Conservation (phyloP, 169 alveolate species). For the Eimeria praecox region DNA sequence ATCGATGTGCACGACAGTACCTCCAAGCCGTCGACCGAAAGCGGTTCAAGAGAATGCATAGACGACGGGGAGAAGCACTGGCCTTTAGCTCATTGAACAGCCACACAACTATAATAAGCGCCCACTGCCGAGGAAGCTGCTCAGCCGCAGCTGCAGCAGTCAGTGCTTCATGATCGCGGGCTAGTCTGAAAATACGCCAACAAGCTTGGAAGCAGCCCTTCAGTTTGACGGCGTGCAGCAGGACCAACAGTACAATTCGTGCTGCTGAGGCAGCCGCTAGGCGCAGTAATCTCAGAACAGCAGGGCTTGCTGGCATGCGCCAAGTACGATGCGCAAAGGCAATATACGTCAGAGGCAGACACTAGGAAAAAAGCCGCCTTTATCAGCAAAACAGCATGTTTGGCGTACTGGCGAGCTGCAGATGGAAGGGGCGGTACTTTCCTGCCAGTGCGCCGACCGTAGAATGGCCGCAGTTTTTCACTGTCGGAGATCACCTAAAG, state of each 20-base stretch:
- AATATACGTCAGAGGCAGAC: neutral
- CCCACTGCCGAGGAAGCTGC: slow-evolving; percentile 74
- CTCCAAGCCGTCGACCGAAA: slow-evolving; percentile 50
- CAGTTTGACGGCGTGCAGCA: no score
- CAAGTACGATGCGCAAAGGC: neutral
- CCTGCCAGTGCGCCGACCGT: slow-evolving; percentile 76
- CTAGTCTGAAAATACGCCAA: slow-evolving; percentile 10
- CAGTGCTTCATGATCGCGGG: slow-evolving; percentile 43
- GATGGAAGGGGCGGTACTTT: slow-evolving; percentile 67
- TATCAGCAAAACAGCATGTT: neutral
- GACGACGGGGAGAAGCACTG: slow-evolving; percentile 11
- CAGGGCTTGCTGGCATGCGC: neutral
- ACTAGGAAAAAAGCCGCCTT: neutral
- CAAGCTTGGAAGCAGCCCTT: neutral
- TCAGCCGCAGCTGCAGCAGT: slow-evolving; percentile 39
- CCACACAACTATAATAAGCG: slow-evolving; percentile 26
- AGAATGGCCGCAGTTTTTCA: slow-evolving; percentile 35
- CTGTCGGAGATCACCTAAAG: neutral
- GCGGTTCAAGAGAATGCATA: neutral
- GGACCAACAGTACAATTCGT: neutral
- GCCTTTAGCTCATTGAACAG: slow-evolving; percentile 51
- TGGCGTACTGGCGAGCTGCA: slow-evolving; percentile 56
- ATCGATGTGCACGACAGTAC: slow-evolving; percentile 14
- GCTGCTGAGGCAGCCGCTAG: neutral
- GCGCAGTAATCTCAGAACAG: neutral